Evolutionary conservation across 805 yeast genomes (phyloP).

Genomic region (Saccharomyces eubayanus): DNA sequence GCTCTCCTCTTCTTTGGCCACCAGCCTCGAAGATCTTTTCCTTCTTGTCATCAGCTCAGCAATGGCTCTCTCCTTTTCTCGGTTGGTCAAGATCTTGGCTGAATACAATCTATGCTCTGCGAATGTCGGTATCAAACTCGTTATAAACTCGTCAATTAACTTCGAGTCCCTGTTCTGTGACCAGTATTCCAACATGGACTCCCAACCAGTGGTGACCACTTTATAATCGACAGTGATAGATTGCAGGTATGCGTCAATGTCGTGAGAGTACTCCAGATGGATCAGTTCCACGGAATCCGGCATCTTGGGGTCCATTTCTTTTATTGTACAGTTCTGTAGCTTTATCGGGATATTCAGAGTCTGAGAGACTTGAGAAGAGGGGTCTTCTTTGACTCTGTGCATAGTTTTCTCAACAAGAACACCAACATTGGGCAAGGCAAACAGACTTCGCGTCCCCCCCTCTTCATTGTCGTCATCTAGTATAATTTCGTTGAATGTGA

Average conservation of each 20-base stretch:
- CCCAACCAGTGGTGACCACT: conserved; percentile 24
- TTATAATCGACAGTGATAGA: conserved; percentile 15
- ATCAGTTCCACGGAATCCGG: conserved; percentile 15
- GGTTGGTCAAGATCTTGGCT: conserved; percentile 29
- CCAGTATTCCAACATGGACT: conserved; percentile 15
- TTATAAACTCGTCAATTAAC: conserved; percentile 7
- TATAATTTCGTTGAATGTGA: conserved; percentile 19
- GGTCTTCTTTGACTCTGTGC: conserved; percentile 3
- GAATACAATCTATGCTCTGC: conserved; percentile 23
- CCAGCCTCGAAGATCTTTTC: conserved; percentile 66
- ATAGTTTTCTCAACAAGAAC: conserved; percentile 15
- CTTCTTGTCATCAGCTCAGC: conserved; percentile 56
- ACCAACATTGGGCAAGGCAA: conserved; percentile 22
- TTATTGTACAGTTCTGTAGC: conserved; percentile 24
- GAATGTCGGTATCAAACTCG: conserved; percentile 10
- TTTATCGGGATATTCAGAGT: conserved; percentile 20
- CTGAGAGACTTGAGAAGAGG: not conserved
- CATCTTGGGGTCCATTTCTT: conserved; percentile 11
- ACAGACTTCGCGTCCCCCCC: conserved; percentile 3
- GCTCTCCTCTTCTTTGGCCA: conserved; percentile 57
- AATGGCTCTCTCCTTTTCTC: conserved; percentile 58
- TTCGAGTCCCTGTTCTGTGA: conserved; percentile 6
- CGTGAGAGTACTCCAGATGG: conserved; percentile 25
- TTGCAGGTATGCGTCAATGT: conserved; percentile 24
- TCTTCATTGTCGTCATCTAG: conserved; percentile 7